Evolutionary conservation across 2,329 filamentous ascomycete genomes (phyloP).

Genomic region (Alternaria burnsii): DNA sequence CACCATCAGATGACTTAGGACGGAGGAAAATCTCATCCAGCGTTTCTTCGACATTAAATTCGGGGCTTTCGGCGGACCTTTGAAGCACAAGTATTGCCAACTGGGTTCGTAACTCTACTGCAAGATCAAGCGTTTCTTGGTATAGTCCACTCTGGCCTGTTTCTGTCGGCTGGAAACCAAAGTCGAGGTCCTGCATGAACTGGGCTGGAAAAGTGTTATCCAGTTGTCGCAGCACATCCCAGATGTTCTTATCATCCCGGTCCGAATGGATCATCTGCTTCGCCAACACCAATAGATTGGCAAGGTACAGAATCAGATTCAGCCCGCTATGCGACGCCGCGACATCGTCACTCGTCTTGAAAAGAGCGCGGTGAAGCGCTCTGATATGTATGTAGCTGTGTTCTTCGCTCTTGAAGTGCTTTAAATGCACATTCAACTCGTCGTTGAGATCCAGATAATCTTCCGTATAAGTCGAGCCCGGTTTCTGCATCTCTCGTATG

Average conservation of each 20-base stretch:
- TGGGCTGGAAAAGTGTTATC: constrained; percentile 48
- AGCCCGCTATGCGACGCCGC: constrained; percentile 37
- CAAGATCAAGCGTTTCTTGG: constrained; percentile 58
- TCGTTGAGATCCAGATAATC: constrained; percentile 48
- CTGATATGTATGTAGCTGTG: constrained; percentile 53
- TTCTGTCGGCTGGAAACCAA: constrained; percentile 10
- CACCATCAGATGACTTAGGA: constrained; percentile 20
- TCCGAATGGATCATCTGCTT: constrained; percentile 48
- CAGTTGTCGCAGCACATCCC: constrained; percentile 42
- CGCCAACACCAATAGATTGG: constrained; percentile 56
- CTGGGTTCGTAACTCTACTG: constrained; percentile 65
- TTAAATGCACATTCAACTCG: constrained; percentile 46
- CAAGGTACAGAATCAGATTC: constrained; percentile 54
- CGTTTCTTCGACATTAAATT: constrained; percentile 52
- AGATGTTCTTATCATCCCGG: constrained; percentile 36
- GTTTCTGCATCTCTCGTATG: constrained; percentile 41
- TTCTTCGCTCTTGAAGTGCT: constrained; percentile 49
- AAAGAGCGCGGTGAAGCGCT: constrained; percentile 51
- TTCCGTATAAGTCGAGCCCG: constrained; percentile 51
- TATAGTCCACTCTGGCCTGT: constrained; percentile 53
- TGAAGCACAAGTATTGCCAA: constrained; percentile 57
- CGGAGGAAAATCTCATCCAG: constrained; percentile 55
- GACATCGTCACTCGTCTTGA: constrained; percentile 41
- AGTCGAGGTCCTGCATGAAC: constrained; percentile 42
- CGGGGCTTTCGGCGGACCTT: constrained; percentile 37